These are phyloP conservation scores for Rubus parviflorus DNA, from an alignment of 306 rosid species.

Conservation along the genomic window DNA sequence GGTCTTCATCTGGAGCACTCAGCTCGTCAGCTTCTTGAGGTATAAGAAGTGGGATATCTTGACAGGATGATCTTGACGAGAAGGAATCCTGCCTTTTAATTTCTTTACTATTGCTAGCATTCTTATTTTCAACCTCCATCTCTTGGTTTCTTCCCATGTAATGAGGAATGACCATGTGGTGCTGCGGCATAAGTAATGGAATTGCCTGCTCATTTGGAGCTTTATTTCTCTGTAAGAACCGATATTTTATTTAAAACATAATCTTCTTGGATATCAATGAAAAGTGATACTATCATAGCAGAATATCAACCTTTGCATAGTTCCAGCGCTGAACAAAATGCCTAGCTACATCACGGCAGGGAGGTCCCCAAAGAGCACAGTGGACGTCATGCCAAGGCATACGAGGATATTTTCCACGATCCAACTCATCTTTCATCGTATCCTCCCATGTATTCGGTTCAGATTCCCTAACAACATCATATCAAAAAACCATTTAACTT, in stretches of 20 bases:
- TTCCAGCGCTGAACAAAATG: conserved; percentile 99
- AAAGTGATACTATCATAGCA: conserved; percentile 10
- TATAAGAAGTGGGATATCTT: conserved; percentile 88
- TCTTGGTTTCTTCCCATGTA: conserved; percentile 73
- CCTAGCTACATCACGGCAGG: conserved; percentile 97
- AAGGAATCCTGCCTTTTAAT: conserved; percentile 64
- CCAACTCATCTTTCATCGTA: conserved; percentile 94
- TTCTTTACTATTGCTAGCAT: conserved; percentile 28
- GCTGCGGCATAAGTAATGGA: conserved; percentile 98
- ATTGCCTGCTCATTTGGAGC: conserved; percentile 93
- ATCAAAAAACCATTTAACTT: conserved; percentile 4
- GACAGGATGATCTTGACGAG: conserved; percentile 58
- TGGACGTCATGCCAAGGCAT: conserved; percentile 99
- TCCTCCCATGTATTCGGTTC: conserved; percentile 99
- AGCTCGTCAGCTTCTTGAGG: conserved; percentile 63
- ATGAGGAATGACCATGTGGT: conserved; percentile 99
- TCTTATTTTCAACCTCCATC: conserved; percentile 44
- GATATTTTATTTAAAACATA: conserved; percentile 26
- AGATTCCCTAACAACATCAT: conserved; percentile 64
- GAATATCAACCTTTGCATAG: conserved; percentile 79
- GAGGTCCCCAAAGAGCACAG: conserved; percentile 98
- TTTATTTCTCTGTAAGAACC: conserved; percentile 75
- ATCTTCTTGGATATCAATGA: conserved; percentile 13
- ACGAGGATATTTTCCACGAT: conserved; percentile 84
- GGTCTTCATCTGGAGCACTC: conserved; percentile 45